Evolutionary conservation across 73 alveolate genomes (phyloP), one percentile per base, ranked within the genome.

Genomic region (Stentor roeselii): DNA sequence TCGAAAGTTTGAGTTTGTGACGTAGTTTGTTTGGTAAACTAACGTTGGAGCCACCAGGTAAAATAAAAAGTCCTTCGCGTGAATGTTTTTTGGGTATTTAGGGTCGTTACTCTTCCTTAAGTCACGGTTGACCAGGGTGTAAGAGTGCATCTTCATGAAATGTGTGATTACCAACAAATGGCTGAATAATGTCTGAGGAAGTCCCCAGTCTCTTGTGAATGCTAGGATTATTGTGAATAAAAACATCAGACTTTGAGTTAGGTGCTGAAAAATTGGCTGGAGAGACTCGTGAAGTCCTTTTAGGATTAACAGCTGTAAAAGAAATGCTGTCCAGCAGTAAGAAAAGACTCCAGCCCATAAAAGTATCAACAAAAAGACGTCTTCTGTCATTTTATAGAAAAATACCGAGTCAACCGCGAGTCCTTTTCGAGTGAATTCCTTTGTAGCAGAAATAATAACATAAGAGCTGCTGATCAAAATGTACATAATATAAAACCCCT

Each of bases 121-220:
- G 31, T 67, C 38, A n/a, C 82, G 38, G 42, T 67, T 67, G 11
- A 35, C 42, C 59, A 30, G n/a, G 38, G 42, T 67, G 32, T 67
- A 67, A 30, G 82, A 67, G 32, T 67, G 82, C 82, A 67, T 67
- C 32, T 67, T 67, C 82, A 67, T 67, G 32, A 67, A 67, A 35
- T 67, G 82, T 21, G 31, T 31, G 2, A 67, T 15, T 27, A 50
- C 82, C 11, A 35, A 31, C 82, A 67, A 27, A 0, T 36, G 11
- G 11, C 37, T n/a, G 31, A 67, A 67, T 27, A n/a, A 15, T 0
- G 59, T 67, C 32, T 67, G 82, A 31, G 82, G n/a, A 15, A 67
- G 15, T 2, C 82, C 82, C 38, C 38, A 35, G 21, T 67, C 15
- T 31, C 59, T 32, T 32, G 38, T 2, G 11, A 67, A 2, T 32